These are phyloP conservation scores for Fraxinus velutina DNA, from an alignment of 305 asterid genomes.

Conservation along the genomic window DNA sequence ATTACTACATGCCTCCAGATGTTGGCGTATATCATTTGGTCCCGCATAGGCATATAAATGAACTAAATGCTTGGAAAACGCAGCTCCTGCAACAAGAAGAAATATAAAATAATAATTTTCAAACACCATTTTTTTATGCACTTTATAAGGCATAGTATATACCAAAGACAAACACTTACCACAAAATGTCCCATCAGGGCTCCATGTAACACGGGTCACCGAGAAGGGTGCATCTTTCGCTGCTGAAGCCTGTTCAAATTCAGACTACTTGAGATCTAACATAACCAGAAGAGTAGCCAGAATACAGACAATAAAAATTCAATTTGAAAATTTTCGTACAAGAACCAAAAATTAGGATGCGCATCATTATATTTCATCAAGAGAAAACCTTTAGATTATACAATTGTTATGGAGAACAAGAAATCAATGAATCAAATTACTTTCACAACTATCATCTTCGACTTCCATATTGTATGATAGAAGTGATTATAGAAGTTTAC, in stretches of 20 bases:
- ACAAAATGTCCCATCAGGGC: constrained; percentile 74
- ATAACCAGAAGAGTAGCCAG: neutral
- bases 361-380: constrained; percentile 13
- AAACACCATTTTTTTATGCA: constrained; percentile 6
- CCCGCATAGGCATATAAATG: constrained; percentile 64
- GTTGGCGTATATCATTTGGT: constrained; percentile 62
- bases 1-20: constrained; percentile 53
- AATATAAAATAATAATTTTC: constrained; percentile 6
- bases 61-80: constrained; percentile 69
- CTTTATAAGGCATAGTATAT: neutral
- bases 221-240: constrained; percentile 73
- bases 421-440: constrained; percentile 15
- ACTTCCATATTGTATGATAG: constrained; percentile 6
- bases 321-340: neutral
- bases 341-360: neutral
- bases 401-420: constrained; percentile 3
- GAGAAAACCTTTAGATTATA: constrained; percentile 3
- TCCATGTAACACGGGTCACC: constrained; percentile 76
- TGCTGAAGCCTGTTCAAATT: constrained; percentile 68
- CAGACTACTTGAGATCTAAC: constrained; percentile 24
- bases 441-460: constrained; percentile 5
- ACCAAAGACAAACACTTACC: constrained; percentile 44
- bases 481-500: neutral
- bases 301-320: neutral
- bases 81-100: constrained; percentile 65